Evolutionary conservation across 345 rosid species (phyloP), one percentile per base, ranked within the genome.

Genomic region (Hevea brasiliensis): DNA sequence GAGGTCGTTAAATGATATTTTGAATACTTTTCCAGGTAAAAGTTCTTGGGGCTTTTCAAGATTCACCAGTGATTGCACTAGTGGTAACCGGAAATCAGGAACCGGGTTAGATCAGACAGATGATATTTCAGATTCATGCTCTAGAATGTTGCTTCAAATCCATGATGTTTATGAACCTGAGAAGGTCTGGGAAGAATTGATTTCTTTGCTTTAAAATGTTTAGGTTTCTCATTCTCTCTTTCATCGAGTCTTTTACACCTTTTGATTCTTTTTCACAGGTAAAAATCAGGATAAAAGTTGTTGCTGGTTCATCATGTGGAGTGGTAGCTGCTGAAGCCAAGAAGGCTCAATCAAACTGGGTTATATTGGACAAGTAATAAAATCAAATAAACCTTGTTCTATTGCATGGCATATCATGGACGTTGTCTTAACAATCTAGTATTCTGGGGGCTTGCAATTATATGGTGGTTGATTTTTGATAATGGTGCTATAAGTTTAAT

Each of bases 151-250:
- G 70, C 90, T 88, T 68, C 96, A 85, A 83, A 94, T 93, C 61
- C 97, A 87, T 32, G 94, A 93, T 82, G 94, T 93, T 71, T 96
- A 93, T 77, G 98, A 96, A 76, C 93, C 99, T 20, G 88, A 91
- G 62, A 93, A 91, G 92, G 99, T 91, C 64, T 10, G 65, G n/a
- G n/a, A n/a, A 15, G 44, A 32, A 10, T 68, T 47, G 23, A 27
- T 59, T 44, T 62, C 9, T 50, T 17, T 11, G 8, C 44, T 50
- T 42, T 21, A 26, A 15, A 60, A 10, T 9, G 11, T 65, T 79
- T 71, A 7, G 56, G 32, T 48, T 6, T 74, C 37, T 66, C 32
- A 29, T 48, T 23, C 24, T 59, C 32, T 32, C 68, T 64, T 8
- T 47, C 73, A 42, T 35, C 65, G 56, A 73, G 37, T 54, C 20